Conservation (phyloP, 2,329 filamentous ascomycete genomes). For the Penicillium sp. region DNA sequence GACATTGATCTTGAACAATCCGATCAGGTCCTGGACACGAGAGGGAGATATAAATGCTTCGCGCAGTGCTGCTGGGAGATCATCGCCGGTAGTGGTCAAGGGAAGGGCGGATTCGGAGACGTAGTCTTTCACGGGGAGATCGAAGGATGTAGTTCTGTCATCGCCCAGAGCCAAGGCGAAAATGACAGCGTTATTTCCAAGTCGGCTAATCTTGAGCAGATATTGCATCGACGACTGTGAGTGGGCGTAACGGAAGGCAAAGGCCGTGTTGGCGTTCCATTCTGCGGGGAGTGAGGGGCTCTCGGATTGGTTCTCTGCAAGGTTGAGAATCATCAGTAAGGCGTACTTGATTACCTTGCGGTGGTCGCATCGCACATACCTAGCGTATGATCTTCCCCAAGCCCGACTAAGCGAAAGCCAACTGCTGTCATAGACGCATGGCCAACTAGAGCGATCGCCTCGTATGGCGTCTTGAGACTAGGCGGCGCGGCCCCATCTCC, state of each 20-base stretch:
- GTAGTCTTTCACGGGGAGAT: conserved; percentile 65
- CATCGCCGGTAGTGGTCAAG: conserved; percentile 35
- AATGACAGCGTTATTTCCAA: conserved; percentile 76
- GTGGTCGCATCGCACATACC: no score
- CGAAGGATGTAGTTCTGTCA: conserved; percentile 70
- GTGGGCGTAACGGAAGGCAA: conserved; percentile 80
- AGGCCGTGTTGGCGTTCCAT: conserved; percentile 69
- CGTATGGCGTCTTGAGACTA: conserved; percentile 49
- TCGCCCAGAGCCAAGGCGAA: conserved; percentile 70
- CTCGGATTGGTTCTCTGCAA: no score
- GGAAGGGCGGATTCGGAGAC: conserved; percentile 56
- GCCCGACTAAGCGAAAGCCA: conserved; percentile 70
- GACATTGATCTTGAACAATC: conserved; percentile 65
- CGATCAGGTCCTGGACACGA: conserved; percentile 62
- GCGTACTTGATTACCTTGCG: no score
- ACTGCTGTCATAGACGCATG: conserved; percentile 75
- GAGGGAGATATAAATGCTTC: conserved; percentile 65
- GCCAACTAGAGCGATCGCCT: conserved; percentile 72
- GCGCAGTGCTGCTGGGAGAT: conserved; percentile 32
- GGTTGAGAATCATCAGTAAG: no score
- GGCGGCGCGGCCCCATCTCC: no score
- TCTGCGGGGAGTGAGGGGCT: conserved; percentile 55
- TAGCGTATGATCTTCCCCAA: conserved; percentile 71
- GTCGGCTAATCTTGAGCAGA: conserved; percentile 68
- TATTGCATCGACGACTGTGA: conserved; percentile 76